Evolutionary conservation across 176 grass and related monocot genomes (phyloP), one percentile per base, ranked within the genome.

Genomic region (Poa annua): DNA sequence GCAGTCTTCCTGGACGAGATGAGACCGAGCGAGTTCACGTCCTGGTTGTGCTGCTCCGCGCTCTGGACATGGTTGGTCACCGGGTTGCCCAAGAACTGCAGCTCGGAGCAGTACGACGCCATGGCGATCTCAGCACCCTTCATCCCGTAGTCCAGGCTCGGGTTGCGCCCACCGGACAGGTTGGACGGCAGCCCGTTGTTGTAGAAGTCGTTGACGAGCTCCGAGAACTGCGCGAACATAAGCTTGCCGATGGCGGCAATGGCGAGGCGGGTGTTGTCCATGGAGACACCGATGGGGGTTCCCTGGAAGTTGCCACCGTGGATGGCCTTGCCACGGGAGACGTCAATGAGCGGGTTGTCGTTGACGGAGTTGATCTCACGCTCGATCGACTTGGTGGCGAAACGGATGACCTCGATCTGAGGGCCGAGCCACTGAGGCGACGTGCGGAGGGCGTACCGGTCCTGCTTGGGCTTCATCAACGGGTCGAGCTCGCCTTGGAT

Each of bases 281-380:
- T 97, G 68, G 95, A 97, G 44, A 97, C 95, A 61, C 95, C 95
- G 2, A 97, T 94, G 44, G 95, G 95, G 0, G 95, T 97, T 14
- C 95, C 95, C 86, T 97, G 95, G 84, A 97, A 97, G 88, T 97
- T 97, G 70, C 95, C 95, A 0, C 95, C 92, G 19, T 97, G 95
- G 72, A 97, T 85, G 4, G 95, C 95, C 71, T 94, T 86, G 51
- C 91, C 88, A 14, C 96, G 80, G 72, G 96, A 89, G 71, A 95
- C 92, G 3, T 98, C 92, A 50, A 98, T 98, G 69, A 98, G 84
- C 21, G 96, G 96, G 85, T 98, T 98, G 79, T 98, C 96, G 38
- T 98, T 98, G 64, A 98, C 96, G 16, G 96, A 98, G 87, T 98
- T 98, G 89, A 98, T 98, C 90, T 98, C 96, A 14, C 96, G 88